Conservation (phyloP, 768 basidiomycete genomes). For the Suillus spraguei region DNA sequence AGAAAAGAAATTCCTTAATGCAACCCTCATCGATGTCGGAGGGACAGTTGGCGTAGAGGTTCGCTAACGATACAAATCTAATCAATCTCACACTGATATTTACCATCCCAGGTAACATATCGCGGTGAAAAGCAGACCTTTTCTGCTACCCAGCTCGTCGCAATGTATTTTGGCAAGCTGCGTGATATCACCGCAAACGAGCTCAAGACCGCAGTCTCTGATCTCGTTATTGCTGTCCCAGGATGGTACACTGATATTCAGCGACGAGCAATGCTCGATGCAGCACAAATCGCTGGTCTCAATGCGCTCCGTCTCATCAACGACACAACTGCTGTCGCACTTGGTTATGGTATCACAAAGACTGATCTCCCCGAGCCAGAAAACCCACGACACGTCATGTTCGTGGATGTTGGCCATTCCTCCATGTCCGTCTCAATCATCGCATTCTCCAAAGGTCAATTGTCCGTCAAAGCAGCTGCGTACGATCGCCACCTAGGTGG, state of each 20-base stretch:
- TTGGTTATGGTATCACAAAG: constrained; percentile 99
- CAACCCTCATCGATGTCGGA: constrained; percentile 79
- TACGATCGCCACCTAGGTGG: constrained; percentile 95
- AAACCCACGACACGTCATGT: constrained; percentile 82
- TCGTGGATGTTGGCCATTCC: constrained; percentile 96
- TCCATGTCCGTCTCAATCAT: constrained; percentile 85
- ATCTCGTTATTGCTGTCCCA: constrained; percentile 95
- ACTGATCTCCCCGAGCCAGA: constrained; percentile 90
- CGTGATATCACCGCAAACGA: constrained; percentile 85
- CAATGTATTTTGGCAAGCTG: constrained; percentile 87
- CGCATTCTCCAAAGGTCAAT: constrained; percentile 93
- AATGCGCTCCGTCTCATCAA: constrained; percentile 95
- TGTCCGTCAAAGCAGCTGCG: constrained; percentile 83
- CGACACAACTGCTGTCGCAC: constrained; percentile 93
- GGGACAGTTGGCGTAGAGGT: constrained; percentile 89
- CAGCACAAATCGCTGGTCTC: constrained; percentile 86
- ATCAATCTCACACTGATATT: constrained; percentile 18
- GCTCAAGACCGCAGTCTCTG: constrained; percentile 83
- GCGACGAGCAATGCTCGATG: constrained; percentile 86
- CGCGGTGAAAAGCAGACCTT: constrained; percentile 79
- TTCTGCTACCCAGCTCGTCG: constrained; percentile 91
- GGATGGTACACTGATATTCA: constrained; percentile 97
- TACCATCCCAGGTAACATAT: constrained; percentile 71
- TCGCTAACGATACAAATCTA: constrained; percentile 13
- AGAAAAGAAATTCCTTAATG: constrained; percentile 93